phyloP scores from a whole-genome alignment of 352 stramenopile genomes.

The Phytophthora boehmeriae region DNA sequence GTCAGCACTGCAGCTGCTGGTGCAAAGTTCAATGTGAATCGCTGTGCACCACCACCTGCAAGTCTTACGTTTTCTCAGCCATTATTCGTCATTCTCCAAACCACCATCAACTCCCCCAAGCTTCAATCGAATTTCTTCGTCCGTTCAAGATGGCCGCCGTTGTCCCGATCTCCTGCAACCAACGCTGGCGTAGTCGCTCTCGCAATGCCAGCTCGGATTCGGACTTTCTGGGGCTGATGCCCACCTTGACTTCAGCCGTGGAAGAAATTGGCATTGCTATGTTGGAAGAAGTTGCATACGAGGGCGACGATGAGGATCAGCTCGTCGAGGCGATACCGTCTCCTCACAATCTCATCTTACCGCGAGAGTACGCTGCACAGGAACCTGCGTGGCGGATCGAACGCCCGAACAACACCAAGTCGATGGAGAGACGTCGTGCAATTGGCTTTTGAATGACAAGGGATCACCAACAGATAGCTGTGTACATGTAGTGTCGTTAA shows the following conservation, averaged over 20 bases:
- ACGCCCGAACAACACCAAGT: slow-evolving; percentile 24
- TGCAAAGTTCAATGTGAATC: background rate
- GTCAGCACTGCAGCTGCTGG: slow-evolving; percentile 23
- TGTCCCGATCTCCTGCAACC: slow-evolving; percentile 62
- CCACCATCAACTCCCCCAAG: slow-evolving; percentile 13
- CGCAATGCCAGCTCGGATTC: slow-evolving; percentile 54
- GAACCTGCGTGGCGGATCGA: slow-evolving; percentile 18
- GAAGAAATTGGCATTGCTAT: slow-evolving; percentile 13
- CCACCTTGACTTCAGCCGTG: slow-evolving; percentile 5
- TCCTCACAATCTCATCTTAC: slow-evolving; percentile 50
- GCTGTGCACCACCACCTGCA: background rate
- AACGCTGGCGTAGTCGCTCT: slow-evolving; percentile 54
- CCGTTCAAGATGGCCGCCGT: slow-evolving; percentile 49
- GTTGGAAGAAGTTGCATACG: slow-evolving; percentile 12
- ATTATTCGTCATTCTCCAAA: slow-evolving; percentile 10
- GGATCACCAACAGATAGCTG: background rate
- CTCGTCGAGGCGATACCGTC: slow-evolving; percentile 43
- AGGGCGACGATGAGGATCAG: slow-evolving; percentile 34
- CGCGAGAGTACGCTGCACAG: slow-evolving; percentile 35
- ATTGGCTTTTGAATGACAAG: slow-evolving; percentile 25
- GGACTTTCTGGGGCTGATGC: slow-evolving; percentile 25
- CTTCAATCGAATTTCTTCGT: background rate
- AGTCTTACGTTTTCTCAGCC: background rate
- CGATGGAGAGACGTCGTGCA: slow-evolving; percentile 50
- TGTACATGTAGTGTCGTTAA: slow-evolving; percentile 1